Evolutionary conservation across 257 asterid species (phyloP), one percentile per base, ranked within the genome.

Genomic region (Prunella vulgaris): DNA sequence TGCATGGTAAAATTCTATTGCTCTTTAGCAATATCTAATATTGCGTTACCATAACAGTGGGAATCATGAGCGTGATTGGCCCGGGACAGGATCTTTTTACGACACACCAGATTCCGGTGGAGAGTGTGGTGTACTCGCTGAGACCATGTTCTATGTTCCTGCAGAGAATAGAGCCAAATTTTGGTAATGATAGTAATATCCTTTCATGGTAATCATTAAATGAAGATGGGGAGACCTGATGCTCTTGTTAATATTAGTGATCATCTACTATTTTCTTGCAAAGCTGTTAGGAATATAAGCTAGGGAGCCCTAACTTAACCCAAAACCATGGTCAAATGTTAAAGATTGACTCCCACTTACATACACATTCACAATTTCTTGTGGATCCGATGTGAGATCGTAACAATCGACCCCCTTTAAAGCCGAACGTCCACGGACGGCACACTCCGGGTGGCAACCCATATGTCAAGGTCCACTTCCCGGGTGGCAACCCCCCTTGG

Each of bases 11-110:
- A 14, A 8, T 15, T 1, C 18, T 52, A 22, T 21, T 54, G 1
- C 15, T 14, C 49, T 38, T 27, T 13, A 20, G 4, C 28, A 28
- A 22, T 46, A 37, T 35, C 74, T 66, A 51, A 60, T 65, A 12
- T 46, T 30, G 15, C 60, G 32, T 42, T 59, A 27, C 5, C 53
- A 33, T 68, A 37, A 77, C 79, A 88, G 95, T 62, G 95, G 95
- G 9, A 88, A 88, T 59, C 95, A 86, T 10, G 92, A 88, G 77
- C 90, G 95, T 2, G 92, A 88, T 74, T 88, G 95, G 95, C 95
- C 95, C 0, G 82, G 70, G 17, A 7, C 88, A 14, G 92, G 95
- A 17, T 88, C 95, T 42, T 88, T 88, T 74, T 88, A 86, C 25
- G 86, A 72, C 51, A 74, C 78, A n/a, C 33, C 57, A 17, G 95